Evolutionary conservation across 2,329 filamentous ascomycete genomes (phyloP).

Genomic region (Colletotrichum sp.): DNA sequence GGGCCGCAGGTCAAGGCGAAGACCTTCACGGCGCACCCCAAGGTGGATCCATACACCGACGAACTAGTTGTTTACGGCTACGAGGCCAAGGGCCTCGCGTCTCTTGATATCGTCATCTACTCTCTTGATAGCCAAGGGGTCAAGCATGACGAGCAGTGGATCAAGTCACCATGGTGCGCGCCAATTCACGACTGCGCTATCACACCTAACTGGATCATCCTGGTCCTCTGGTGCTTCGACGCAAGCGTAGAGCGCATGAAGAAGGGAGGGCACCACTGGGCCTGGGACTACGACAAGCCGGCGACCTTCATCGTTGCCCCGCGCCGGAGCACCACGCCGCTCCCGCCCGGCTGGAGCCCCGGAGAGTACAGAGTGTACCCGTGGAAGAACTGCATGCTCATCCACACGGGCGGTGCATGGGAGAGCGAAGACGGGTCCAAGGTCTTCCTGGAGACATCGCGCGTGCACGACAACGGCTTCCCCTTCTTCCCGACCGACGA

Average conservation of each 20-base stretch:
- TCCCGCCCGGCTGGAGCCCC: constrained; percentile 25
- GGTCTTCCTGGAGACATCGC: neutral
- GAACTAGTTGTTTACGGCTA: constrained; percentile 46
- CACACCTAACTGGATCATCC: constrained; percentile 39
- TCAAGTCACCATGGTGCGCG: constrained; percentile 51
- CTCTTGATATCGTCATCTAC: constrained; percentile 38
- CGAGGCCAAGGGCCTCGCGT: constrained; percentile 42
- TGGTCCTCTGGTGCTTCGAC: constrained; percentile 37
- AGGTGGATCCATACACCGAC: constrained; percentile 41
- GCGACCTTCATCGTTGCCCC: constrained; percentile 6
- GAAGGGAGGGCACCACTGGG: constrained; percentile 39
- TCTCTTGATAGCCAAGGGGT: constrained; percentile 32
- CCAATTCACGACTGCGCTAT: constrained; percentile 45
- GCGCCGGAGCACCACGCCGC: neutral
- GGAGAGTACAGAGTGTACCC: constrained; percentile 26
- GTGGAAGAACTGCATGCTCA: constrained; percentile 16
- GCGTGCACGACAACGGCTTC: constrained; percentile 29
- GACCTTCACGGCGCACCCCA: constrained; percentile 48
- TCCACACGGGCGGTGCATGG: constrained; percentile 18
- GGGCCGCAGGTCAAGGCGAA: constrained; percentile 36
- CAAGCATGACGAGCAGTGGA: constrained; percentile 53
- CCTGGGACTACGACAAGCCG: constrained; percentile 30
- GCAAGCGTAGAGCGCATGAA: constrained; percentile 41
- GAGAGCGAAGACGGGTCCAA: constrained; percentile 22
- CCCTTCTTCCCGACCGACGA: constrained; percentile 28